Conservation (phyloP, 495 filamentous ascomycete genomes). For the Aspergillus coremiiformis region DNA sequence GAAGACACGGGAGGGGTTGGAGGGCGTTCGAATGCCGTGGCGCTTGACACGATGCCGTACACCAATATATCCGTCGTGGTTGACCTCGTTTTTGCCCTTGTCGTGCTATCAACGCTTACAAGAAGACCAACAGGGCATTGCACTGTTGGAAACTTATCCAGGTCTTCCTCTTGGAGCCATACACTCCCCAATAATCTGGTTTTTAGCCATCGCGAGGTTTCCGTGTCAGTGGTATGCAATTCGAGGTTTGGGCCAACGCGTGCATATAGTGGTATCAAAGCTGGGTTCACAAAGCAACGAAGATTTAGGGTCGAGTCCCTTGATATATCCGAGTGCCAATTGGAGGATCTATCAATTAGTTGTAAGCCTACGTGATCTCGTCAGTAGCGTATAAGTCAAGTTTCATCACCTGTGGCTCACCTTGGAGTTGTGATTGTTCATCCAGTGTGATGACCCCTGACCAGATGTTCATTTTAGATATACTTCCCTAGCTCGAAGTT, state of each 20-base stretch:
- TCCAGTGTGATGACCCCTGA: conserved; percentile 28
- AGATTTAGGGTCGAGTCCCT: conserved; percentile 32
- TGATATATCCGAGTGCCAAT: conserved; percentile 34
- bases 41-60: conserved; percentile 40
- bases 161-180: conserved; percentile 31
- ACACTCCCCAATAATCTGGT: conserved; percentile 23
- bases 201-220: conserved; percentile 40
- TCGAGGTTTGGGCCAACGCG: conserved; percentile 45
- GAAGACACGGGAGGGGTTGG: conserved; percentile 45
- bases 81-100: conserved; percentile 12
- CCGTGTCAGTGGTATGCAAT: conserved; percentile 30
- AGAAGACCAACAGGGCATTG: conserved; percentile 40
- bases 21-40: conserved; percentile 23
- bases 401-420: conserved; percentile 15
- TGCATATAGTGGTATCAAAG: conserved; percentile 42
- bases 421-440: conserved; percentile 27
- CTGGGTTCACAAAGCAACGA: conserved; percentile 40
- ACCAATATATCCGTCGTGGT: conserved; percentile 48
- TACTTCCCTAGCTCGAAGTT: neutral
- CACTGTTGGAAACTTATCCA: conserved; percentile 25
- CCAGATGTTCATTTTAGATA: conserved; percentile 34
- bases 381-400: neutral
- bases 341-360: conserved; percentile 30
- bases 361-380: conserved; percentile 25
- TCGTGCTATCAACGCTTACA: conserved; percentile 23